Base-by-base conservation (phyloP, 2,329 filamentous ascomycete genomes). In the Davidsoniella australis region DNA sequence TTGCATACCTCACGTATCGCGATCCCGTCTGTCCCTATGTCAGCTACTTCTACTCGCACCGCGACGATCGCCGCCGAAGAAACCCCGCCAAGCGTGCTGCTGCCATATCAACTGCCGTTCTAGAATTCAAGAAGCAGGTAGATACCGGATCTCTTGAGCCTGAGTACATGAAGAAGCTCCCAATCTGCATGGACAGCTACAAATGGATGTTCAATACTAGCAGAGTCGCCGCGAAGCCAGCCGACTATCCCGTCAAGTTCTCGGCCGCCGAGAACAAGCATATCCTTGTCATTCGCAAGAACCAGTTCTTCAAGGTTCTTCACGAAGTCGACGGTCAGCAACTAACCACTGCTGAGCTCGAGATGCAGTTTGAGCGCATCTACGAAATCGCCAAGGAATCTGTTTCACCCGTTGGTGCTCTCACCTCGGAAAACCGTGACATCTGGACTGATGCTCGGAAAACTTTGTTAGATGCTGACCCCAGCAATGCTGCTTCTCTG, bases 1-100 rank as follows among this genome's bases (percentile, higher is more conserved):
- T 80, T 4, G 91, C 91, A 52, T 98, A 98, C 67, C 78, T 98
- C 56, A 75, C 69, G 56, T 96, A 96, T 70, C 83, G 89, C 56
- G 91, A 96, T 64, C 91, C 91, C 9, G 85, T 98, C 43, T 85
- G 96, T 16, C 91, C 91, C 54, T 98, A 96, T 63, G 91, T 98
- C 60, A 94, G 86, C 66, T 98, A 98, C 75, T 98, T 98, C 70
- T 98, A 98, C 71, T 95, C 88, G 49, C 89, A 96, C 70, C 79
- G 86, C 57, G 91, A 98, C 66, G 93, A 98, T 66, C 80, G 85
- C 57, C 76, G 80, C 61, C 78, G 89, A 56, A 80, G 87, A 55
- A 78, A 95, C 64, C 91, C 91, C 0, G 81, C 83, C 55, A 94
- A 93, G 73, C 84, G 91, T 55, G 91, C 91, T 3, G 91, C 91